These are phyloP conservation scores for Gossypium raimondii DNA, from an alignment of 345 rosid genomes.

Conservation along the genomic window DNA sequence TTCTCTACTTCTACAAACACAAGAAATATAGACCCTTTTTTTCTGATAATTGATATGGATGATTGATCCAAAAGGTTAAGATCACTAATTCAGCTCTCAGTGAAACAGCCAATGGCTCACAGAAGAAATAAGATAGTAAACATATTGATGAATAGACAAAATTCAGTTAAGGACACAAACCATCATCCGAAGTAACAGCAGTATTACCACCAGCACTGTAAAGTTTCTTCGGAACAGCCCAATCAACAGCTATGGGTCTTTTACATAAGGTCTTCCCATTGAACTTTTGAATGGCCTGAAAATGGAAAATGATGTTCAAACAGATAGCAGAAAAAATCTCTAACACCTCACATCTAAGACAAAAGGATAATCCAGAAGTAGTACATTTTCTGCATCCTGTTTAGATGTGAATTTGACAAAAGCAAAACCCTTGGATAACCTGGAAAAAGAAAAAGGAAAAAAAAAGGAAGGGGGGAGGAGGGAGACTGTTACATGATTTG, in stretches of 20 bases:
- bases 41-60: conserved; percentile 1
- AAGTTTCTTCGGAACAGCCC: conserved; percentile 92
- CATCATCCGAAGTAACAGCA: conserved; percentile 47
- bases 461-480: background rate
- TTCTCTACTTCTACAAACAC: background rate
- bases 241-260: conserved; percentile 90
- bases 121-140: conserved; percentile 1
- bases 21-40: background rate
- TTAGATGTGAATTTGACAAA: conserved; percentile 91
- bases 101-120: background rate
- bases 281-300: conserved; percentile 88
- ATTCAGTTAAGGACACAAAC: conserved; percentile 30
- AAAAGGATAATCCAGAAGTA: conserved; percentile 22
- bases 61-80: background rate
- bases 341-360: background rate
- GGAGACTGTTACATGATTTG: background rate
- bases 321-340: background rate
- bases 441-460: conserved; percentile 28
- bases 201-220: conserved; percentile 45
- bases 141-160: background rate
- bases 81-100: background rate
- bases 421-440: conserved; percentile 89
- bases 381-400: conserved; percentile 82
- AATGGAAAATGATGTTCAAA: conserved; percentile 14
- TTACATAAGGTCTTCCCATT: conserved; percentile 65